Percentiles rank a stretch among this genome's conserved stretches.
These are phyloP conservation scores for Imleria badia DNA, from an alignment of 768 basidiomycete genomes.

Conservation along the genomic window DNA sequence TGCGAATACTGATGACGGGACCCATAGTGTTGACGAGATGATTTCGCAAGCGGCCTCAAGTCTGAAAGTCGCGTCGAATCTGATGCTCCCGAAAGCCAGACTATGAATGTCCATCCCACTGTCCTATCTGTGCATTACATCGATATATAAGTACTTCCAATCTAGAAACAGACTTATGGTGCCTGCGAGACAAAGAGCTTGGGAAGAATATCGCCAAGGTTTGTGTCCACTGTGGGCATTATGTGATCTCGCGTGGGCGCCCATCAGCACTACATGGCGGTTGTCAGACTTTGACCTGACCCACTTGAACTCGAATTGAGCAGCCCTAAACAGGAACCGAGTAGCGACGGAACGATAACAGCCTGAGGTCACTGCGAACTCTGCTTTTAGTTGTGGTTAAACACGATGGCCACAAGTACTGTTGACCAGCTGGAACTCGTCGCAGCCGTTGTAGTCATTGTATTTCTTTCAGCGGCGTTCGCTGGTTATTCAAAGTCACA, in stretches of 20 bases:
- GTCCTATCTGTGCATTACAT: background rate
- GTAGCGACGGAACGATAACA: too few relatives aligned
- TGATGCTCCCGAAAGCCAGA: constrained; percentile 49
- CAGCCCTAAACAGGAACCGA: too few relatives aligned
- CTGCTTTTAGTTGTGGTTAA: too few relatives aligned
- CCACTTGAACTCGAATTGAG: too few relatives aligned
- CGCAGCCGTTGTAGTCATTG: background rate
- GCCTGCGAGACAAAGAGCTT: background rate
- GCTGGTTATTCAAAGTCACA: background rate
- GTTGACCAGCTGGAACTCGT: background rate
- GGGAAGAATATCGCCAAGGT: too few relatives aligned
- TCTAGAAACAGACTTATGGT: background rate
- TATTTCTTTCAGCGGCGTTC: constrained; percentile 3
- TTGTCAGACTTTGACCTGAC: too few relatives aligned
- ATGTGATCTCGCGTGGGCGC: too few relatives aligned
- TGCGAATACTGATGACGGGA: constrained; percentile 7
- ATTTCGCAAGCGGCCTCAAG: constrained; percentile 66
- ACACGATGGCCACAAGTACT: constrained; percentile 6
- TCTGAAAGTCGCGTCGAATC: constrained; percentile 44
- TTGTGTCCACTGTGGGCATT: too few relatives aligned
- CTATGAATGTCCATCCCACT: constrained; percentile 30
- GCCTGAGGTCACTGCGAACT: too few relatives aligned
- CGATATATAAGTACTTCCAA: background rate
- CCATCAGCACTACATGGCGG: too few relatives aligned
- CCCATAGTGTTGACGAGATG: constrained; percentile 73